These are phyloP conservation scores for Rhododendron ovatum DNA, from an alignment of 148 eudicot genomes.

Conservation along the genomic window DNA sequence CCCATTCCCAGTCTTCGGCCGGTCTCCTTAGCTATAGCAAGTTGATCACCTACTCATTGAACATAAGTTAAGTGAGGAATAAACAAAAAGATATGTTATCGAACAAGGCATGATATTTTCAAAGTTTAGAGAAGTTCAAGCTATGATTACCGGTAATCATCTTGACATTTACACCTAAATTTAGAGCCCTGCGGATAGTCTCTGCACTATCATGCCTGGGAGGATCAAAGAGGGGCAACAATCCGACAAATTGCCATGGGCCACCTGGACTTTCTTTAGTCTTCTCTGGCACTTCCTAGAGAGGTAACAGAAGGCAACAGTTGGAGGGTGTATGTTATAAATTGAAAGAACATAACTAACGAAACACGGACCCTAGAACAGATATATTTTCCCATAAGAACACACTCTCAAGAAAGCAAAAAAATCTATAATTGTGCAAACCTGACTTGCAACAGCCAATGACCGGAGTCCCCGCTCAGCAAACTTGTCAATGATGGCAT, in stretches of 20 bases:
- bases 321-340: constrained; percentile 4
- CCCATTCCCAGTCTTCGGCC: constrained; percentile 97
- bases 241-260: constrained; percentile 90
- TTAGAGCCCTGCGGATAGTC: constrained; percentile 82
- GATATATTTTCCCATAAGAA: background rate
- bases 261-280: constrained; percentile 64
- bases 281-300: constrained; percentile 79
- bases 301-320: background rate
- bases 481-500: constrained; percentile 71
- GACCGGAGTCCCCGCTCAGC: constrained; percentile 96
- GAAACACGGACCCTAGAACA: background rate
- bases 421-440: constrained; percentile 6
- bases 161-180: constrained; percentile 91
- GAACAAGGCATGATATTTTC: background rate
- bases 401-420: background rate
- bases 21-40: constrained; percentile 93
- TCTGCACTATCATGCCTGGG: constrained; percentile 94
- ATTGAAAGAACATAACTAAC: background rate
- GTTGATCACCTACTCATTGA: constrained; percentile 64
- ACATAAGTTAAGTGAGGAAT: background rate
- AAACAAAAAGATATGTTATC: background rate
- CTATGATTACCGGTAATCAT: constrained; percentile 77
- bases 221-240: constrained; percentile 90
- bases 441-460: constrained; percentile 88
- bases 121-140: background rate